Conservation (phyloP, 2,329 filamentous ascomycete species). For the Alternaria longipes region DNA sequence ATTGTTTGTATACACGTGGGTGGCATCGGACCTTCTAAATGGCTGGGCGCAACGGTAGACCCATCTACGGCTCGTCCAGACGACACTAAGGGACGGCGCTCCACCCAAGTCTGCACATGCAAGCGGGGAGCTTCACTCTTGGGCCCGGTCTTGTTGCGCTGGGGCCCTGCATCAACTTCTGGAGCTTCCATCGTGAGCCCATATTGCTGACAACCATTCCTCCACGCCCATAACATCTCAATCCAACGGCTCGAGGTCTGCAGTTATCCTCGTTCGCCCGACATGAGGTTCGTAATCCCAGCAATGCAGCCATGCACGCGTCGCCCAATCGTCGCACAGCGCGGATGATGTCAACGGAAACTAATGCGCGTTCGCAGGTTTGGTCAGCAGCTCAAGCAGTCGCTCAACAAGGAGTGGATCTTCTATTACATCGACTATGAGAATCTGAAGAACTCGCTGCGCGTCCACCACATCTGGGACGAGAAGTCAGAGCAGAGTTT, state of each 20-base stretch:
- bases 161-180: constrained; percentile 14
- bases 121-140: constrained; percentile 22
- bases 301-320: constrained; percentile 12
- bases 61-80: constrained; percentile 20
- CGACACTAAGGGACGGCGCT: constrained; percentile 18
- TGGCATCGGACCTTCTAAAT: constrained; percentile 26
- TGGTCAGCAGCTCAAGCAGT: constrained; percentile 95
- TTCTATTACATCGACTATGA: constrained; percentile 99
- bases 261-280: constrained; percentile 26
- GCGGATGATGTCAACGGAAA: constrained; percentile 32
- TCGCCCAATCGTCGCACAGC: constrained; percentile 27
- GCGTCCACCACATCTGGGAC: constrained; percentile 80
- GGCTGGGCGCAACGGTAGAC: constrained; percentile 22
- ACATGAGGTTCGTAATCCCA: constrained; percentile 29
- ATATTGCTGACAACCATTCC: constrained; percentile 19
- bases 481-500: constrained; percentile 93
- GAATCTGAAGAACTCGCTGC: constrained; percentile 86
- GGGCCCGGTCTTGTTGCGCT: constrained; percentile 7
- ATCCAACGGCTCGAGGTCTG: constrained; percentile 2
- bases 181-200: constrained; percentile 12
- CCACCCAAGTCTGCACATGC: constrained; percentile 21
- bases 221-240: neutral
- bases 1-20: constrained; percentile 28
- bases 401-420: constrained; percentile 94
- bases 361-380: constrained; percentile 66